A percentile compares a stretch with the other conserved stretches of the same genome.
Conservation (phyloP, 768 basidiomycete genomes). For the Leccinum uliginosum region DNA sequence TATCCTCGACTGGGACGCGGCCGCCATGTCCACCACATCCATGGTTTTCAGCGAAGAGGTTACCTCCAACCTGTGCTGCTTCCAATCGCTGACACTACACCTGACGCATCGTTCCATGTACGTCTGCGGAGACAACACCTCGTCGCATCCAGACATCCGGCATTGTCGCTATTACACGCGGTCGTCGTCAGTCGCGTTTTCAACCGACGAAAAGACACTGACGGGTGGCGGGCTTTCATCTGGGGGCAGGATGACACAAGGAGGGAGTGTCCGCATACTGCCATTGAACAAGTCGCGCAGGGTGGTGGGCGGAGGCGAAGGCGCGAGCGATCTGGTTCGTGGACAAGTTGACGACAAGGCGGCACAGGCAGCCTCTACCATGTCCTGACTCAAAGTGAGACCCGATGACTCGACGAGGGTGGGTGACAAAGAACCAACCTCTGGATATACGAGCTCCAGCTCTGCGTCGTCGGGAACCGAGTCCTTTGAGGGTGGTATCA, state of each 20-base stretch:
- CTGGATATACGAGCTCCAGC: conserved; percentile 17
- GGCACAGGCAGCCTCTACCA: not conserved
- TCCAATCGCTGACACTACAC: conserved; percentile 21
- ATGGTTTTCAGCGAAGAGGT: not conserved
- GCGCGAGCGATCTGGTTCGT: not conserved
- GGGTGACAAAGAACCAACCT: conserved; percentile 4
- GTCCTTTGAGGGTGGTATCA: conserved; percentile 7
- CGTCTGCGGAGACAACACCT: conserved; percentile 1
- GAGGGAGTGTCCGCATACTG: conserved; percentile 3
- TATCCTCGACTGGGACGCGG: conserved; percentile 2
- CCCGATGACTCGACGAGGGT: too few species aligned
- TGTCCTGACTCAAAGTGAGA: conserved; percentile 9
- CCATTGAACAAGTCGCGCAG: conserved; percentile 1
- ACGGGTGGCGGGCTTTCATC: not conserved
- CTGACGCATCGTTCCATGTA: conserved; percentile 16
- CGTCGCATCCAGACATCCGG: conserved; percentile 11
- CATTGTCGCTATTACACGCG: conserved; percentile 13
- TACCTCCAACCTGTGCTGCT: conserved; percentile 2
- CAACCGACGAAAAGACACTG: not conserved
- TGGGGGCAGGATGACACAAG: not conserved
- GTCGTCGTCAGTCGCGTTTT: not conserved
- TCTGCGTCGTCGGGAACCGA: conserved; percentile 10
- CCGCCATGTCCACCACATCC: not conserved
- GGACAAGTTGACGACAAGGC: not conserved
- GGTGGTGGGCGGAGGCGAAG: not conserved